Conservation (phyloP, 768 basidiomycete species). For the Tricholoma terreum region DNA sequence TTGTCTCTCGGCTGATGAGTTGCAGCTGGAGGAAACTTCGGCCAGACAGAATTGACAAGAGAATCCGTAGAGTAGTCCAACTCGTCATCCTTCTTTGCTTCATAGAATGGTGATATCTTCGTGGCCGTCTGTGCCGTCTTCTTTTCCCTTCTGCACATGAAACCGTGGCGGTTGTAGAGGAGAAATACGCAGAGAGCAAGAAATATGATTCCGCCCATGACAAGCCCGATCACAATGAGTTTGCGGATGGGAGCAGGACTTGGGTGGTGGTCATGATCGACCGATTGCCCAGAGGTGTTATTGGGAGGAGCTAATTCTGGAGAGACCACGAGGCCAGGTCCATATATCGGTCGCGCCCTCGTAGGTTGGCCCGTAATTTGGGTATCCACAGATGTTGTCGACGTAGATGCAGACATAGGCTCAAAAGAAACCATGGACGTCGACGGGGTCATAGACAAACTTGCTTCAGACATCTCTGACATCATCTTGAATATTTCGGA, state of each 20-base stretch:
- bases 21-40: constrained; percentile 1
- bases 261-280: background rate
- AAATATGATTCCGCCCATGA: constrained; percentile 15
- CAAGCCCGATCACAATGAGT: constrained; percentile 12
- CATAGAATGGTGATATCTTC: constrained; percentile 5
- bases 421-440: background rate
- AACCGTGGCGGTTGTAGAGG: constrained; percentile 6
- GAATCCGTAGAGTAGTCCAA: constrained; percentile 1
- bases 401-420: constrained; percentile 1
- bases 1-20: constrained; percentile 1
- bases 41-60: constrained; percentile 5
- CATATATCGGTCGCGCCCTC: background rate
- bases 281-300: background rate
- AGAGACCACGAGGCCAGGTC: background rate
- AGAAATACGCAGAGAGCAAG: constrained; percentile 13
- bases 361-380: background rate
- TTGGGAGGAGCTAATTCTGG: background rate
- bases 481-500: constrained; percentile 16
- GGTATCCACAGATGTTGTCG: background rate
- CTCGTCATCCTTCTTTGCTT: constrained; percentile 9
- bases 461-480: constrained; percentile 1
- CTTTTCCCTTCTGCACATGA: constrained; percentile 9
- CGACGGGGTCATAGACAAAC: background rate
- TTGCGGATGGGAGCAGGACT: constrained; percentile 3
- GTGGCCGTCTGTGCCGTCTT: constrained; percentile 5